phyloP scores from a whole-genome alignment of 352 stramenopile genomes.

The Phytophthora sojae region DNA sequence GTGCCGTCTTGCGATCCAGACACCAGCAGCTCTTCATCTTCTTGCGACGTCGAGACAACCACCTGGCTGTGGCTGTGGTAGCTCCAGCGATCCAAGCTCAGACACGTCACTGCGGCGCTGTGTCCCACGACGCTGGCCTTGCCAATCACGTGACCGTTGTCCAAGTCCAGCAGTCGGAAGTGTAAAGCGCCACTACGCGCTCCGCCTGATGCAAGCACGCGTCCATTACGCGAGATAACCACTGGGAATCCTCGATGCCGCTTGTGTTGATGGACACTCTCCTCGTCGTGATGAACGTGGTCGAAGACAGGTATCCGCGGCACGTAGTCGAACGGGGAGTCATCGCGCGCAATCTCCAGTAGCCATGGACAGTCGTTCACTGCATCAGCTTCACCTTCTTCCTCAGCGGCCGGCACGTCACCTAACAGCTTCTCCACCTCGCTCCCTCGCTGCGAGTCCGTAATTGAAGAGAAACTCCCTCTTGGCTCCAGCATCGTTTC shows the following conservation, averaged over 20 bases:
- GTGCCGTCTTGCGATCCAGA: conserved; percentile 77
- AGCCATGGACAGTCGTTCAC: conserved; percentile 67
- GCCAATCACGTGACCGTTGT: conserved; percentile 83
- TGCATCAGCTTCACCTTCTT: conserved; percentile 14
- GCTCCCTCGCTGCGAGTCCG: conserved; percentile 18
- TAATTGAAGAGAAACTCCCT: conserved; percentile 24
- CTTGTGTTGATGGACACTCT: conserved; percentile 20
- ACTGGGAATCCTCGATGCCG: conserved; percentile 54
- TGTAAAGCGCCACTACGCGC: conserved; percentile 79
- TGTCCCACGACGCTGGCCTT: conserved; percentile 87
- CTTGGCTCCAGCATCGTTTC: conserved; percentile 11
- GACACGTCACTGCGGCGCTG: conserved; percentile 69
- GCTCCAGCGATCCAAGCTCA: conserved; percentile 73
- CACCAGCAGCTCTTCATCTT: conserved; percentile 80
- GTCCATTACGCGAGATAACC: conserved; percentile 71
- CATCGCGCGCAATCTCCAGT: conserved; percentile 71
- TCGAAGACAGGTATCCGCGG: conserved; percentile 83
- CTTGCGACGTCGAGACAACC: conserved; percentile 41
- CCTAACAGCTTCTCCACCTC: conserved; percentile 22
- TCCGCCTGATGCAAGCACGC: conserved; percentile 76
- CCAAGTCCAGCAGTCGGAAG: conserved; percentile 78
- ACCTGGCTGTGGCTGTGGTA: conserved; percentile 47
- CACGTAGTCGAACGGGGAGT: conserved; percentile 84
- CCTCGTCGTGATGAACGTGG: conserved; percentile 32
- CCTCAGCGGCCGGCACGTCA: conserved; percentile 14